A percentile compares a stretch with the other conserved stretches of the same genome.
Conservation (phyloP, 2,329 filamentous ascomycete species). For the Furcasterigmium sp. region DNA sequence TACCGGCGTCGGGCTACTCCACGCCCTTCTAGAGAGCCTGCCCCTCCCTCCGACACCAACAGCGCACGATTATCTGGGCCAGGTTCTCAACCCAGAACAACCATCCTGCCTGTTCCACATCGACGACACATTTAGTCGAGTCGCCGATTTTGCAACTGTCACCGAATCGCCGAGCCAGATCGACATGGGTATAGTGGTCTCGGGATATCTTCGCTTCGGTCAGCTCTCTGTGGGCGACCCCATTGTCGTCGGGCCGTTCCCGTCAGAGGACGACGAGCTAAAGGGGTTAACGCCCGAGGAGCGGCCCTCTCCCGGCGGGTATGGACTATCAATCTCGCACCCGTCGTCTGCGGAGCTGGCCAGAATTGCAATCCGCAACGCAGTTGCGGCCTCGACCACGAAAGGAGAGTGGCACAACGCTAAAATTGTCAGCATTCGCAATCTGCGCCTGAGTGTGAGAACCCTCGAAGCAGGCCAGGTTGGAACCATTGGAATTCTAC, state of each 20-base stretch:
- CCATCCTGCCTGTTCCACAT: conserved; percentile 74
- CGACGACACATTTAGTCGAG: conserved; percentile 81
- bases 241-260: conserved; percentile 75
- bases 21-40: conserved; percentile 73
- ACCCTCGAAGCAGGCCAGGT: conserved; percentile 75
- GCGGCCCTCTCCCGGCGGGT: conserved; percentile 39
- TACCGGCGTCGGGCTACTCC: conserved; percentile 72
- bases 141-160: conserved; percentile 52
- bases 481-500: conserved; percentile 77
- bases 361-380: conserved; percentile 46
- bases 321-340: conserved; percentile 47
- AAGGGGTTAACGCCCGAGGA: conserved; percentile 35
- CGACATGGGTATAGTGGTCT: conserved; percentile 67
- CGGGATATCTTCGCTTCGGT: conserved; percentile 79
- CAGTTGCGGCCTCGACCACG: conserved; percentile 43
- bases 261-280: conserved; percentile 46
- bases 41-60: conserved; percentile 59
- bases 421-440: conserved; percentile 79
- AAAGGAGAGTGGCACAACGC: conserved; percentile 75
- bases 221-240: conserved; percentile 71
- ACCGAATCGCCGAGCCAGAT: conserved; percentile 28
- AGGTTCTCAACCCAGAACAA: conserved; percentile 51
- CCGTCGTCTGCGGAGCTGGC: conserved; percentile 48
- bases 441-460: conserved; percentile 77
- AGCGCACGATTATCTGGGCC: conserved; percentile 48